These are phyloP conservation scores for Euphorbia tirucalli DNA, from an alignment of 345 rosid species.

Conservation along the genomic window DNA sequence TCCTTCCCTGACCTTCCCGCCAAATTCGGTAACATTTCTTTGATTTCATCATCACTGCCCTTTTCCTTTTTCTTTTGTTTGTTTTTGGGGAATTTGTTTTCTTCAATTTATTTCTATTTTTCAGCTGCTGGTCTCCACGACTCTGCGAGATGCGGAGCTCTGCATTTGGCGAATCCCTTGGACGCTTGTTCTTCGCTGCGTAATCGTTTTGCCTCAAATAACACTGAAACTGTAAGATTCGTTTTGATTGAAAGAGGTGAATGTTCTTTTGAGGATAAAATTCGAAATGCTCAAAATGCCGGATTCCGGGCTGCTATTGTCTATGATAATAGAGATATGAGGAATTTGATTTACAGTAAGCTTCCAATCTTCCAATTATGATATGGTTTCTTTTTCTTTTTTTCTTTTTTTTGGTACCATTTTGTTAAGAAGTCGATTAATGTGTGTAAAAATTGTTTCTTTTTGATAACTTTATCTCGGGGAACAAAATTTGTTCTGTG, in stretches of 20 bases:
- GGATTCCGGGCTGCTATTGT: constrained; percentile 64
- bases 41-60: neutral
- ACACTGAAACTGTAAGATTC: constrained; percentile 32
- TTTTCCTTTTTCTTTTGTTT: constrained; percentile 8
- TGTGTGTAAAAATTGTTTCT: too few species aligned
- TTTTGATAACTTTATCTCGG: too few species aligned
- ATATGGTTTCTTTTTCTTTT: neutral
- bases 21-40: constrained; percentile 49
- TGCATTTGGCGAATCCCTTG: constrained; percentile 51
- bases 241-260: constrained; percentile 57
- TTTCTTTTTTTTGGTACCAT: too few species aligned
- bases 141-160: constrained; percentile 58
- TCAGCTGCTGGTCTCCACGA: constrained; percentile 39
- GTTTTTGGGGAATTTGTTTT: too few species aligned
- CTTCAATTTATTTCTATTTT: neutral
- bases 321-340: constrained; percentile 44
- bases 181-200: constrained; percentile 53
- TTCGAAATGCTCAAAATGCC: constrained; percentile 46
- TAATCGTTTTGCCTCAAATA: constrained; percentile 30
- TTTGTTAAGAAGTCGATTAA: too few species aligned
- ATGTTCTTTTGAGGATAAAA: constrained; percentile 65
- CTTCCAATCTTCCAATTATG: neutral
- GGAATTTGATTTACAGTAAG: constrained; percentile 65
- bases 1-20: constrained; percentile 72
- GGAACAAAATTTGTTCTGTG: neutral